These are phyloP conservation scores for Naematelia aurantialba DNA, from an alignment of 768 basidiomycete genomes.

Conservation along the genomic window DNA sequence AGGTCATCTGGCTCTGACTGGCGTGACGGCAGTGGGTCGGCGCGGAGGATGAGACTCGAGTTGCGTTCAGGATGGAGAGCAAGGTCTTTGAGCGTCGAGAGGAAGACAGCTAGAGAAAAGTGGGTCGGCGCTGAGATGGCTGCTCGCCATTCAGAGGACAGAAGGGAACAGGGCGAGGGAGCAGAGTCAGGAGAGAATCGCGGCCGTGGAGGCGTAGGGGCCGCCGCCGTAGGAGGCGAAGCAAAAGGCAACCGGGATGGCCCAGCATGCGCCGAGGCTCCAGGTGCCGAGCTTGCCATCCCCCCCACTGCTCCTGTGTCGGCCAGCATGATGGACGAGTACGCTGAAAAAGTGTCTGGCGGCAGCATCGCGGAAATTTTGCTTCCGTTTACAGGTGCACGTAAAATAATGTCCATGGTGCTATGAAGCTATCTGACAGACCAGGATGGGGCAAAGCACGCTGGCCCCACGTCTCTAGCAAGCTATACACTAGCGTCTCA, in stretches of 20 bases:
- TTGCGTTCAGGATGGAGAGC: slow-evolving; percentile 89
- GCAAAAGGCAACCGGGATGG: slow-evolving; percentile 1
- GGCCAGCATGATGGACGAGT: too few relatives aligned
- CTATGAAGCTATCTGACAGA: neutral
- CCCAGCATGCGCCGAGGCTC: neutral
- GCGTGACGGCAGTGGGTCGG: slow-evolving; percentile 57
- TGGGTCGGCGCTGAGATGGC: slow-evolving; percentile 19
- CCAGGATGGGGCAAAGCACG: too few relatives aligned
- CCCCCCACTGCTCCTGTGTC: neutral
- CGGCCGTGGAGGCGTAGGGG: neutral
- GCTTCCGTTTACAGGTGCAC: neutral
- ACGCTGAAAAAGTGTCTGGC: neutral
- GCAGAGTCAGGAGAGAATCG: neutral
- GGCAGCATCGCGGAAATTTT: neutral
- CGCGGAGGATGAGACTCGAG: slow-evolving; percentile 81
- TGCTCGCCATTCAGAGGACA: slow-evolving; percentile 1
- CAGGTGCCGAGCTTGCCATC: neutral
- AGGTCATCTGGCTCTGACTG: slow-evolving; percentile 43
- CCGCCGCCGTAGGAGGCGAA: neutral
- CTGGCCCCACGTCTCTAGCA: too few relatives aligned
- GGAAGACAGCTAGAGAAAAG: slow-evolving; percentile 55
- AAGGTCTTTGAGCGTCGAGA: slow-evolving; percentile 65
- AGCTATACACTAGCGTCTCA: too few relatives aligned
- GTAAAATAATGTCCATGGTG: neutral
- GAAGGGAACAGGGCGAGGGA: neutral